phyloP scores from a whole-genome alignment of 352 stramenopile species.

The Elongisporangium undulatum region DNA sequence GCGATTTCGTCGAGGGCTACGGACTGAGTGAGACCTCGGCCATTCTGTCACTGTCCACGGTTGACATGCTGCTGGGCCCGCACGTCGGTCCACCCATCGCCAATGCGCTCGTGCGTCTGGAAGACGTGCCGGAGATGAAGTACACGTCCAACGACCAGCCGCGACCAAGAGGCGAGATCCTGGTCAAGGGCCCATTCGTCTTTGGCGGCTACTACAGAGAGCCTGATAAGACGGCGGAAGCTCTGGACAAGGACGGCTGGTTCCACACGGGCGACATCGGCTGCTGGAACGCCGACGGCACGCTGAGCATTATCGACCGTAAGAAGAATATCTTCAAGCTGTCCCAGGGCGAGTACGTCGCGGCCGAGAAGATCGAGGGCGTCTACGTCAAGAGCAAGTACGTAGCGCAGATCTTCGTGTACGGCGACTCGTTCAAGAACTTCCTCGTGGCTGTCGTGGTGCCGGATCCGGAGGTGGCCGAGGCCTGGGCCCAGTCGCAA shows the following conservation, averaged over 20 bases:
- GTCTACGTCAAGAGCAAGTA: conserved; percentile 87
- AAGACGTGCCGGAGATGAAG: conserved; percentile 94
- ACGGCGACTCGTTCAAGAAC: conserved; percentile 92
- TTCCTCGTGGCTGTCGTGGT: conserved; percentile 91
- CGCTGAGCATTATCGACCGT: conserved; percentile 80
- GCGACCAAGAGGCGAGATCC: conserved; percentile 31
- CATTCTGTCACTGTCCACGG: conserved; percentile 60
- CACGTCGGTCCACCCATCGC: conserved; percentile 89
- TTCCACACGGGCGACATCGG: conserved; percentile 96
- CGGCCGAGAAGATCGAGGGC: conserved; percentile 94
- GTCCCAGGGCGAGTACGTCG: conserved; percentile 93
- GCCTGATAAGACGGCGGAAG: conserved; percentile 78
- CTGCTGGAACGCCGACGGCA: conserved; percentile 88
- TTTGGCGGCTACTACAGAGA: conserved; percentile 93
- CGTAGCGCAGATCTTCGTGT: conserved; percentile 91
- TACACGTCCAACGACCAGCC: conserved; percentile 74
- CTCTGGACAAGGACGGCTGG: conserved; percentile 87
- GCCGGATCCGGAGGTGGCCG: conserved; percentile 49
- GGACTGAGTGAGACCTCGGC: conserved; percentile 92
- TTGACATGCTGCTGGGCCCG: conserved; percentile 37
- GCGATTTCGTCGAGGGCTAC: conserved; percentile 91
- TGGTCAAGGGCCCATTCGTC: conserved; percentile 57
- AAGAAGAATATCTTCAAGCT: conserved; percentile 94
- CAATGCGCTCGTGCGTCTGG: conserved; percentile 85
- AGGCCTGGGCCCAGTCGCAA: conserved; percentile 31